Base-by-base conservation (phyloP, 805 yeast species). In the Wickerhamomyces bovis region DNA sequence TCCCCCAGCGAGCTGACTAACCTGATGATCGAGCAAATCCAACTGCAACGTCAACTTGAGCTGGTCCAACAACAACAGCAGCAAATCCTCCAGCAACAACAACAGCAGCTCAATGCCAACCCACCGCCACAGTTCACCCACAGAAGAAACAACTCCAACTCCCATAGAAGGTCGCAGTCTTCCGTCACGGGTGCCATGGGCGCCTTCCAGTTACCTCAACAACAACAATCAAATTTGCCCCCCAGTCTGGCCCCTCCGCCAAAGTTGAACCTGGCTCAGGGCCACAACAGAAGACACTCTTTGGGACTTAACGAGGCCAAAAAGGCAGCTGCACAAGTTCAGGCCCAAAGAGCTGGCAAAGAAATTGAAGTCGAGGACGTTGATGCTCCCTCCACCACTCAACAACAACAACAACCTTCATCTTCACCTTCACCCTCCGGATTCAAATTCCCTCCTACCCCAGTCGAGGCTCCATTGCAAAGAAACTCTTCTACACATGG, bases 1-100 rank as follows among this genome's bases (percentile, higher is more conserved):
- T 85, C 97, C 3, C 97, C 97, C n/a, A 81, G 90, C 55, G 99
- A 94, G 64, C 73, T 94, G 63, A 92, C 98, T 3, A 85, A 85
- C 46, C 72, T 92, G 53, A 92, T 92, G 96, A 74, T 88, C 58
- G 98, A 92, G 67, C 95, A 86, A 62, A 80, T 85, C 63, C 82
- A 72, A 30, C 74, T 94, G 49, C 97, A 94, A 66, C 89, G 92
- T 57, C 97, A 92, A 63, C 75, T 90, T 69, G 97, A 94, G 58
- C 73, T 80, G 53, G 95, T 89, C 3, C 96, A 89, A 64, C 90
- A 85, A 20, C 97, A 90, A 62, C 97, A 87, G 63, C 95, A 89
- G 65, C 96, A 87, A 58, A 76, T 89, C 41, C 63, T 87, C 54
- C 76, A 78, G 4, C 94, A 85, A 61, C 95, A 80, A 47, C 61